A percentile compares a stretch with the other conserved stretches of the same genome.
Conservation (phyloP, 2,329 filamentous ascomycete species). For the Dactylella cylindrospora region DNA sequence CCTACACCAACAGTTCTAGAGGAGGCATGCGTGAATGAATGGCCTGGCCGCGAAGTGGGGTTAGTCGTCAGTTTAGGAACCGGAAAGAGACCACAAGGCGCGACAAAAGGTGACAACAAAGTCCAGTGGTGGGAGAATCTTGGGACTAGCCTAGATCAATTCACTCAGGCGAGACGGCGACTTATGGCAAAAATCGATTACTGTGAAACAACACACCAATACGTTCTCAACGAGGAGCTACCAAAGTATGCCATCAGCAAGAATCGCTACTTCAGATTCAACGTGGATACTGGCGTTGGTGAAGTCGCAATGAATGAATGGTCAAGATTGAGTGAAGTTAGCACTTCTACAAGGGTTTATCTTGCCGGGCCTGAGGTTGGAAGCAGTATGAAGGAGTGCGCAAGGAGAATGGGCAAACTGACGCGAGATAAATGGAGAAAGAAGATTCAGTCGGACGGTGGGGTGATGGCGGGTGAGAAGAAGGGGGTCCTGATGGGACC, state of each 20-base stretch:
- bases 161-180: conserved; percentile 81
- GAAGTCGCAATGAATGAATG: conserved; percentile 99
- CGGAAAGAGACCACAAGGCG: conserved; percentile 75
- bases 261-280: conserved; percentile 90
- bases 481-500: conserved; percentile 15
- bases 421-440: conserved; percentile 42
- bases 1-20: conserved; percentile 70
- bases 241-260: conserved; percentile 72
- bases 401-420: conserved; percentile 37
- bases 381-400: conserved; percentile 53
- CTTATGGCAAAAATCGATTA: conserved; percentile 92
- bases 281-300: conserved; percentile 92
- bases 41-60: conserved; percentile 88
- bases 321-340: conserved; percentile 89
- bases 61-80: conserved; percentile 95
- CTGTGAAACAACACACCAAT: conserved; percentile 83
- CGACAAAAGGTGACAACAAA: conserved; percentile 65
- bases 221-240: conserved; percentile 45
- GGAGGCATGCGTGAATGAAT: conserved; percentile 88
- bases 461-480: conserved; percentile 33
- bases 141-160: conserved; percentile 54
- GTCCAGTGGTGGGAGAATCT: conserved; percentile 48
- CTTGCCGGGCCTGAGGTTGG: conserved; percentile 72
- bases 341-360: conserved; percentile 83
- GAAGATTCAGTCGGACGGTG: conserved; percentile 32